Conservation (phyloP, 2,329 filamentous ascomycete genomes). For the Pseudocercospora ulei region DNA sequence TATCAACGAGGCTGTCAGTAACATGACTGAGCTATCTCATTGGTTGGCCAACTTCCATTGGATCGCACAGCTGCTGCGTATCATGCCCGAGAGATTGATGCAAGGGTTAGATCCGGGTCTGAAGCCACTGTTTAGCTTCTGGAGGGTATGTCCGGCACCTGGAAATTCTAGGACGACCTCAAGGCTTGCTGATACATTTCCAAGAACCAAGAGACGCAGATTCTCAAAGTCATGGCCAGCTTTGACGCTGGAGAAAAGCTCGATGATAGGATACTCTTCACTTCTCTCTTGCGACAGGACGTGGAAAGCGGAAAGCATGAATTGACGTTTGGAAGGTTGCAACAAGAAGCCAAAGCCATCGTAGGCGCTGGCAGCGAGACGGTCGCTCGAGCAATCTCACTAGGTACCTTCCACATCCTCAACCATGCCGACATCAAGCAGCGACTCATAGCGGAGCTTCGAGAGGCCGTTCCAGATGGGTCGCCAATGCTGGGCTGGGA, state of each 20-base stretch:
- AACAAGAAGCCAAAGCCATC: constrained; percentile 40
- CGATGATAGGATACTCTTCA: constrained; percentile 10
- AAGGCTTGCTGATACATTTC: background rate
- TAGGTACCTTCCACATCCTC: constrained; percentile 38
- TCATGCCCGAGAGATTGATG: constrained; percentile 2
- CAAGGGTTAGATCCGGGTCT: constrained; percentile 8
- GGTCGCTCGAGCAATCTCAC: constrained; percentile 37
- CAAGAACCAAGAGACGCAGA: constrained; percentile 4
- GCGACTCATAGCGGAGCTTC: constrained; percentile 37
- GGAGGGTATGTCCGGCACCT: background rate
- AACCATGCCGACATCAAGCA: constrained; percentile 32
- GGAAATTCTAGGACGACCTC: too few relatives aligned
- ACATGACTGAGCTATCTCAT: constrained; percentile 5
- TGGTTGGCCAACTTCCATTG: constrained; percentile 4
- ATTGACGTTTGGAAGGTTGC: constrained; percentile 31
- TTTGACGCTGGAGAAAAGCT: constrained; percentile 1
- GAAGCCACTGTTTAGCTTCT: constrained; percentile 6
- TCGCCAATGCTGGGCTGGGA: constrained; percentile 9
- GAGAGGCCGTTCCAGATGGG: constrained; percentile 12
- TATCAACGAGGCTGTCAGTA: constrained; percentile 8
- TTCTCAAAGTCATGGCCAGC: background rate
- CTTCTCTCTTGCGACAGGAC: constrained; percentile 11
- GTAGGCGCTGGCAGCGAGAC: constrained; percentile 44
- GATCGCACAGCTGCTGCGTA: constrained; percentile 4
- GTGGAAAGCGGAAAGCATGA: constrained; percentile 29